Base-by-base conservation (phyloP, 1,139 yeast genomes). In the Taphrina deformans region DNA sequence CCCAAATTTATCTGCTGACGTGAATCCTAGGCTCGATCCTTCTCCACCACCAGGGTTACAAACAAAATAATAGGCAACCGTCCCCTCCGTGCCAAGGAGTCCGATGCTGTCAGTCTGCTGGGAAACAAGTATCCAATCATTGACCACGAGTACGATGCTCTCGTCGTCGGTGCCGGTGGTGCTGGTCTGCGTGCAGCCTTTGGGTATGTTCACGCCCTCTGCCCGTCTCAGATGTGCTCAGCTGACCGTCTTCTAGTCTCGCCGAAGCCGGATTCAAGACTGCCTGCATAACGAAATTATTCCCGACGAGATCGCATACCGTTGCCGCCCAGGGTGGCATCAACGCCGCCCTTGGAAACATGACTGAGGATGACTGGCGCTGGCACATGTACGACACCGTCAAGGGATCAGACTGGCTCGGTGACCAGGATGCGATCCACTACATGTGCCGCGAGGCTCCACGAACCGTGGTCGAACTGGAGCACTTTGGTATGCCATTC, bases 261-360 rank as follows among this genome's bases (percentile, higher is more conserved):
- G 97, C 97, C 66, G 92, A 90, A 75, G 97, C 96, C 67, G 99
- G 99, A 59, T 93, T 82, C 82, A 93, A 93, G 79, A 93, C 97
- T 64, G 99, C 99, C 45, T 93, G 99, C 85, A 85, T 93, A 73
- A 87, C 98, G 72, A 93, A 93, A 80, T 85, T 93, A 73, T 93
- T 93, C 83, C 99, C 99, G 65, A 93, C 99, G 61, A 88, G 99
- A 80, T 91, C 97, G 33, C 99, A 93, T 78, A 93, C 99, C 33
- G 99, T 93, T 66, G 99, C 99, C 67, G 99, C 99, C 66, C 99
- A 93, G 80, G 99, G 99, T 79, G 99, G 99, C 80, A 93, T 93
- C 79, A 93, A 93, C 75, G 99, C 99, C 72, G 99, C 99, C 51
- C 83, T 93, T 55, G 82, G 96, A 71, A 93, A 93, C 82, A 92